Base-by-base conservation (phyloP, 2,329 filamentous ascomycete genomes). In the Trichoderma harzianum region DNA sequence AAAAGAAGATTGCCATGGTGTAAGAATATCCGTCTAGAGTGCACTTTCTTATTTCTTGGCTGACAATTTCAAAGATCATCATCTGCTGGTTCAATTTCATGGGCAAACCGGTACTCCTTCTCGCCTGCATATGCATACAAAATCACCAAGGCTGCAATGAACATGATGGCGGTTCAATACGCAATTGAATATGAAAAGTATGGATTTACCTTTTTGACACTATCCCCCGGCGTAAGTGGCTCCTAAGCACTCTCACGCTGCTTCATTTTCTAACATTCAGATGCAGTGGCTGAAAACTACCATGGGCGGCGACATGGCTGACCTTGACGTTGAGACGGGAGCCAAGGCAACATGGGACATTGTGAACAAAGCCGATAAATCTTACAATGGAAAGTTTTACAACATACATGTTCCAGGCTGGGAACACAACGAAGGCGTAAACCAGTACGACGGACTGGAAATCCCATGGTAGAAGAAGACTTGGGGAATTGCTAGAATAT, bases 311-410 rank as follows among this genome's bases (percentile, higher is more conserved):
- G 61, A 64, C 5, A 47, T 21, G 10, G 61, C 61, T 1, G 61
- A 64, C 24, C 61, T 64, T 14, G 61, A 64, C 12, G 39, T 64
- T 28, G 39, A 26, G 11, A 64, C 39, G 18, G 61, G 36, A n/a
- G 36, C 21, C 12, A 64, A 32, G 39, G 61, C 61, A 12, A n/a
- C 47, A 7, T 18, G 7, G 16, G 24, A 51, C 5, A 26, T 64
- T 47, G 7, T 51, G 24, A 32, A 32, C 11, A 64, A 64, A 18
- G 61, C 61, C 2, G 61, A 64, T 30, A n/a, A 5, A 7, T 32
- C 26, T 11, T 64, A 64, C 61, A 64, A 64, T n/a, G 61, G 61
- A 32, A 64, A 64, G 11, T 64, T 64, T 32, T 64, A 47, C 61
- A 64, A 64, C 26, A 64, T 64, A 5, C 24, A 51, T 12, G 61